These are phyloP conservation scores for Scutellaria galericulata DNA, from an alignment of 257 asterid species.

Conservation along the genomic window DNA sequence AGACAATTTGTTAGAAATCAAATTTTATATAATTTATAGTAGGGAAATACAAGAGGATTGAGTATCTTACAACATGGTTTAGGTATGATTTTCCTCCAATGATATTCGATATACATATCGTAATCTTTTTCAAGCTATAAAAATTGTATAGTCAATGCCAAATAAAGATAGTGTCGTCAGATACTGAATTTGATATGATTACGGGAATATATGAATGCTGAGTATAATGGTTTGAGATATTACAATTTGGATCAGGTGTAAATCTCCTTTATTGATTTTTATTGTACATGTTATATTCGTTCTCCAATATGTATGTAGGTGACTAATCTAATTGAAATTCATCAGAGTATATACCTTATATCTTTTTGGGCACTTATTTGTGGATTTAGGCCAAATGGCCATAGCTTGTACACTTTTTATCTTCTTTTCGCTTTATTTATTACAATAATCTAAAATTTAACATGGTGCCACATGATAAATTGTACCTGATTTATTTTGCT, in stretches of 20 bases:
- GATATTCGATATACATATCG: background rate
- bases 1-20: background rate
- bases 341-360: background rate
- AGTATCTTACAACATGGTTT: background rate
- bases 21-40: background rate
- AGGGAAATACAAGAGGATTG: background rate
- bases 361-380: background rate
- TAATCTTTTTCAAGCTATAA: background rate
- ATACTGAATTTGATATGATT: background rate
- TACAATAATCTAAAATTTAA: background rate
- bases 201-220: background rate
- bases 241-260: background rate
- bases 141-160: background rate
- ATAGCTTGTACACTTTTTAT: background rate
- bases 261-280: background rate
- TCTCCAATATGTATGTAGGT: background rate
- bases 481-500: background rate
- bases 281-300: background rate
- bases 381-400: background rate
- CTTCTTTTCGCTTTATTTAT: background rate
- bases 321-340: background rate
- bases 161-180: background rate
- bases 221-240: background rate
- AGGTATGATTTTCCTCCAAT: background rate
- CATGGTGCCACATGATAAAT: background rate